These are phyloP conservation scores for Colletotrichum truncatum DNA, from an alignment of 2,329 filamentous ascomycete genomes.

Conservation along the genomic window DNA sequence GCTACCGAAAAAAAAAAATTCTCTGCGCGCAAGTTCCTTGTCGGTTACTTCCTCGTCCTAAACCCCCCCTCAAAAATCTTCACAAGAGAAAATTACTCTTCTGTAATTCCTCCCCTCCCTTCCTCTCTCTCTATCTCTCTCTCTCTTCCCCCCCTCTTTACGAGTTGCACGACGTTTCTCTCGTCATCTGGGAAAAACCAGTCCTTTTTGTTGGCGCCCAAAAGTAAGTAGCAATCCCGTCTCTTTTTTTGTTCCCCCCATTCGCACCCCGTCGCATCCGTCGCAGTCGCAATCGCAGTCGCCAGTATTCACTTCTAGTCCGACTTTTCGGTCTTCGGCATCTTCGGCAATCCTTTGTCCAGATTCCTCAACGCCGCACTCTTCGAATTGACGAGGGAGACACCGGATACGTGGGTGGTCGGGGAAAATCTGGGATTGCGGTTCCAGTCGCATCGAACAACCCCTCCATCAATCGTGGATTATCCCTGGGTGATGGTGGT, in stretches of 20 bases:
- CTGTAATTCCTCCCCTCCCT: conserved; percentile 21
- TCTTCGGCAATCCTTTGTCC: conserved; percentile 10
- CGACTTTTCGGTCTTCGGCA: conserved; percentile 9
- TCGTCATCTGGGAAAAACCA: conserved; percentile 34
- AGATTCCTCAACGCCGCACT: background rate
- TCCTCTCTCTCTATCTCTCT: too few species aligned
- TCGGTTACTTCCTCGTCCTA: conserved; percentile 28
- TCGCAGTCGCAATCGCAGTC: conserved; percentile 3
- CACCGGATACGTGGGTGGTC: background rate
- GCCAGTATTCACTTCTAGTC: background rate
- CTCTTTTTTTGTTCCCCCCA: conserved; percentile 32
- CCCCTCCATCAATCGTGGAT: conserved; percentile 31
- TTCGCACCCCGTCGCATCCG: conserved; percentile 8
- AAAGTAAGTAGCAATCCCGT: conserved; percentile 55
- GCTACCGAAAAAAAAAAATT: conserved; percentile 16
- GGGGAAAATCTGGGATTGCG: background rate
- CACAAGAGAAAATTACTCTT: conserved; percentile 23
- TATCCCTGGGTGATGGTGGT: conserved; percentile 15
- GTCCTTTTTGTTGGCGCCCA: conserved; percentile 58
- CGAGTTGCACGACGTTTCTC: conserved; percentile 42
- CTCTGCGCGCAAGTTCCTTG: conserved; percentile 30
- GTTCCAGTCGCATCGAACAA: conserved; percentile 1
- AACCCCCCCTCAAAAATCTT: conserved; percentile 18
- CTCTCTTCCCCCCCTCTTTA: conserved; percentile 33
- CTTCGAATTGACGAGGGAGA: background rate